Evolutionary conservation across 2,329 filamentous ascomycete genomes (phyloP).

Genomic region (Zymoseptoria tritici): DNA sequence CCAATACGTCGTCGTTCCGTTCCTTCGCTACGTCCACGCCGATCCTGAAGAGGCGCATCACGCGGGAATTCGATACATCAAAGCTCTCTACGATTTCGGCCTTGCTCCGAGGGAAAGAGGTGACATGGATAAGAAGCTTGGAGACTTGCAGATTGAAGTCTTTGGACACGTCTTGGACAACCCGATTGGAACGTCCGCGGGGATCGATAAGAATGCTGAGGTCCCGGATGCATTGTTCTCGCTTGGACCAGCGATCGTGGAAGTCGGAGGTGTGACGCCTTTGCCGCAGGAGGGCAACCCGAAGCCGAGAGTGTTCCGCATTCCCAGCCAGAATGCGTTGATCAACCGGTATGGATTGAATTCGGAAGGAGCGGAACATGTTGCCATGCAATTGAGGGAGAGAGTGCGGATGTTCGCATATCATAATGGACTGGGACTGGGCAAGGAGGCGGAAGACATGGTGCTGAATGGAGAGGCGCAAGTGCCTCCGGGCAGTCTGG

Average conservation of each 20-base stretch:
- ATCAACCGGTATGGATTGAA: conserved; percentile 97
- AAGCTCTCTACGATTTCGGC: conserved; percentile 63
- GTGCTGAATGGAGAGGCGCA: conserved; percentile 69
- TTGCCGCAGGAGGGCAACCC: conserved; percentile 83
- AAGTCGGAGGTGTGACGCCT: conserved; percentile 86
- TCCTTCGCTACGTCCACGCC: conserved; percentile 58
- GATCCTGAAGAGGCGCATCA: conserved; percentile 93
- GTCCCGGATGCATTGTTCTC: conserved; percentile 79
- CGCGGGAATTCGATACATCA: conserved; percentile 62
- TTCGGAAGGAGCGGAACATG: conserved; percentile 78
- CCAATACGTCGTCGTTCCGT: conserved; percentile 48
- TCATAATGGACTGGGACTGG: conserved; percentile 56
- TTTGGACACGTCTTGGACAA: conserved; percentile 74
- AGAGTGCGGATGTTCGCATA: conserved; percentile 72
- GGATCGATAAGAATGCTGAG: conserved; percentile 89
- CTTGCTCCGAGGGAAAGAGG: conserved; percentile 77
- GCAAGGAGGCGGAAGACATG: conserved; percentile 56
- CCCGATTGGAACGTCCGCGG: conserved; percentile 89
- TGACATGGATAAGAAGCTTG: conserved; percentile 44
- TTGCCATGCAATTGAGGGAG: conserved; percentile 70
- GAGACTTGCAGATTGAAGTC: conserved; percentile 54
- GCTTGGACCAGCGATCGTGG: conserved; percentile 77
- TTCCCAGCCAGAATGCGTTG: conserved; percentile 75
- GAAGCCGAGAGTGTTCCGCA: conserved; percentile 77
- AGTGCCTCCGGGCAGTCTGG: conserved; percentile 76